Evolutionary conservation across 768 basidiomycete genomes (phyloP).

Genomic region (Lactifluus subvellereus): DNA sequence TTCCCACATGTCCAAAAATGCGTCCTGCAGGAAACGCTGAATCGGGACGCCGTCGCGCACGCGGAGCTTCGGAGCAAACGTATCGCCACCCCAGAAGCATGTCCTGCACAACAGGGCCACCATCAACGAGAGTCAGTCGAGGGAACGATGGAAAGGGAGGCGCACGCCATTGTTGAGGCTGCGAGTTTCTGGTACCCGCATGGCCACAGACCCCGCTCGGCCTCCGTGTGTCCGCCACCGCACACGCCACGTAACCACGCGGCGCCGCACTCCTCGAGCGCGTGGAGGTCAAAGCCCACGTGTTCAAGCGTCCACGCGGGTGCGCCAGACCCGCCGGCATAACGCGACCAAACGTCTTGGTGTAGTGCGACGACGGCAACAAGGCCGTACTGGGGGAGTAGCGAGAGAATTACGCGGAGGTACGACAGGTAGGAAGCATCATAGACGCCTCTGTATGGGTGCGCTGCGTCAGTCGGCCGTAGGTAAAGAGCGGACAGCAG

Average conservation of each 20-base stretch:
- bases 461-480: background rate
- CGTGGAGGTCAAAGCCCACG: constrained; percentile 78
- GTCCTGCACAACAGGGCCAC: constrained; percentile 45
- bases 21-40: constrained; percentile 77
- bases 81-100: constrained; percentile 88
- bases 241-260: constrained; percentile 83
- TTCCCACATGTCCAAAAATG: constrained; percentile 76
- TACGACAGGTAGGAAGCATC: constrained; percentile 82
- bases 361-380: constrained; percentile 76
- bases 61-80: constrained; percentile 71
- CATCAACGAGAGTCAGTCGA: background rate
- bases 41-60: constrained; percentile 55
- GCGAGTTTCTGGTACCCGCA: constrained; percentile 91
- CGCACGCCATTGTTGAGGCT: constrained; percentile 89
- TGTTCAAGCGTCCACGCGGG: constrained; percentile 92
- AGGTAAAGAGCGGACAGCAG: background rate
- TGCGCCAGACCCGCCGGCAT: constrained; percentile 91
- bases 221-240: constrained; percentile 68
- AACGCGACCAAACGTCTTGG: constrained; percentile 96
- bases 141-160: constrained; percentile 18
- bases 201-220: constrained; percentile 84
- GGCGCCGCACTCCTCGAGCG: constrained; percentile 75
- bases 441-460: constrained; percentile 60
- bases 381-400: constrained; percentile 69
- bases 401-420: constrained; percentile 57